Evolutionary conservation across 352 stramenopile species (phyloP).

Genomic region (Globisporangium okanoganense): DNA sequence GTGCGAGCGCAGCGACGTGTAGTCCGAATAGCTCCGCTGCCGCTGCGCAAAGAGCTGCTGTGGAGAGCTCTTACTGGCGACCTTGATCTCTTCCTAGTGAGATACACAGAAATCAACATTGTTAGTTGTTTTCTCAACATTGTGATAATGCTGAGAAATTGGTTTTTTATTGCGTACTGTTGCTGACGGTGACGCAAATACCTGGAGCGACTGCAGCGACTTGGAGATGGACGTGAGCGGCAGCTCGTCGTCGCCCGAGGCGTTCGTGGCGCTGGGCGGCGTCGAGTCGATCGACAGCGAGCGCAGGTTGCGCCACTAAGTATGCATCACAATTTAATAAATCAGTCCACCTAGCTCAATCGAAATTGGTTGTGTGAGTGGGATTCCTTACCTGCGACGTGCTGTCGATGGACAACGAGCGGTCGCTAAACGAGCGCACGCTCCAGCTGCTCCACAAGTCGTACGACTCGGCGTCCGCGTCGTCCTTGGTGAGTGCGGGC

Average conservation of each 20-base stretch:
- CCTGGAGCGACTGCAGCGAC: conserved; percentile 41
- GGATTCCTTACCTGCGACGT: conserved; percentile 6
- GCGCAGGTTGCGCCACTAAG: conserved; percentile 29
- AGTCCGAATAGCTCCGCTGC: conserved; percentile 69
- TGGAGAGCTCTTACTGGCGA: not conserved
- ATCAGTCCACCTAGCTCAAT: too few species aligned
- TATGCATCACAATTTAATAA: not conserved
- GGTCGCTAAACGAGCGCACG: conserved; percentile 28
- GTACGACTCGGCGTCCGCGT: conserved; percentile 17
- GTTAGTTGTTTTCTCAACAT: not conserved
- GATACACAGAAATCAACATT: not conserved
- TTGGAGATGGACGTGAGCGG: conserved; percentile 32
- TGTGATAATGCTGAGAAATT: not conserved
- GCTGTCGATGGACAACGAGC: conserved; percentile 22
- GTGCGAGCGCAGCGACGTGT: conserved; percentile 34
- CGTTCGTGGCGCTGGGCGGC: conserved; percentile 15
- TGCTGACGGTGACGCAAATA: conserved; percentile 18
- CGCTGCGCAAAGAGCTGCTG: conserved; percentile 19
- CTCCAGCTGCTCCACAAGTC: conserved; percentile 40
- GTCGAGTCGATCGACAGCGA: conserved; percentile 39
- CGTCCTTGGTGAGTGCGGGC: not conserved
- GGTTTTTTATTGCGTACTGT: not conserved
- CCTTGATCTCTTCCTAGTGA: conserved; percentile 1
- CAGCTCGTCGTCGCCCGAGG: conserved; percentile 23
- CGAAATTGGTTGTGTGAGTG: too few species aligned